Conservation (phyloP, 2,329 filamentous ascomycete genomes). For the Fusarium phyllophilum region DNA sequence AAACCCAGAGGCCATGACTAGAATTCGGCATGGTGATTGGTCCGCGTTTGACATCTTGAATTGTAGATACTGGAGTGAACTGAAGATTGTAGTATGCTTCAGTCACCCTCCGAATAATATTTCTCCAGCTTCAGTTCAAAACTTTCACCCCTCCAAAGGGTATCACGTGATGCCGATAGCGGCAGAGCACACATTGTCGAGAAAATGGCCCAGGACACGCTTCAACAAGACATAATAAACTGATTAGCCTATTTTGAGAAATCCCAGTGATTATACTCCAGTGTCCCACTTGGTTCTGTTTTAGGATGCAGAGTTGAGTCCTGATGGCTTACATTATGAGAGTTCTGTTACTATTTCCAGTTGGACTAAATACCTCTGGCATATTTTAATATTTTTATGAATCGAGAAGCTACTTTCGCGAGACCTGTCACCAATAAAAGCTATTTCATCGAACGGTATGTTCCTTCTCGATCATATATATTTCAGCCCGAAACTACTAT, state of each 20-base stretch:
- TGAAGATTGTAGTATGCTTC: not conserved
- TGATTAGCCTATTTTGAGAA: not conserved
- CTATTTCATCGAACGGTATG: too few species aligned
- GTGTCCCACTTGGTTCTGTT: not conserved
- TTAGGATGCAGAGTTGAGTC: not conserved
- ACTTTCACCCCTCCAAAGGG: constrained; percentile 21
- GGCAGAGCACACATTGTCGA: constrained; percentile 4
- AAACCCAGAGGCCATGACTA: constrained; percentile 77
- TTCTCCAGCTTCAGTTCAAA: constrained; percentile 6
- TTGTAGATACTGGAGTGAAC: not conserved
- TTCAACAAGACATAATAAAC: not conserved
- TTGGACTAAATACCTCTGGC: too few species aligned
- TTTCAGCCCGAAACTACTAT: not conserved
- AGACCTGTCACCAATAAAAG: too few species aligned
- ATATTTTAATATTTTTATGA: too few species aligned
- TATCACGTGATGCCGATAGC: constrained; percentile 27
- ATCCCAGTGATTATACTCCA: not conserved
- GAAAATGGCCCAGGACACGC: not conserved
- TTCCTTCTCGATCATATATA: too few species aligned
- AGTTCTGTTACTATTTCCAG: accelerated
- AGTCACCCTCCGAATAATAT: not conserved
- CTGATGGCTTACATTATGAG: too few species aligned
- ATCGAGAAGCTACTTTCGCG: too few species aligned
- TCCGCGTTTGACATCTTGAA: constrained; percentile 20
- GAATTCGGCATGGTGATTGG: constrained; percentile 59